These are phyloP conservation scores for Eustoma russellianum DNA, from an alignment of 257 asterid species.

Conservation along the genomic window DNA sequence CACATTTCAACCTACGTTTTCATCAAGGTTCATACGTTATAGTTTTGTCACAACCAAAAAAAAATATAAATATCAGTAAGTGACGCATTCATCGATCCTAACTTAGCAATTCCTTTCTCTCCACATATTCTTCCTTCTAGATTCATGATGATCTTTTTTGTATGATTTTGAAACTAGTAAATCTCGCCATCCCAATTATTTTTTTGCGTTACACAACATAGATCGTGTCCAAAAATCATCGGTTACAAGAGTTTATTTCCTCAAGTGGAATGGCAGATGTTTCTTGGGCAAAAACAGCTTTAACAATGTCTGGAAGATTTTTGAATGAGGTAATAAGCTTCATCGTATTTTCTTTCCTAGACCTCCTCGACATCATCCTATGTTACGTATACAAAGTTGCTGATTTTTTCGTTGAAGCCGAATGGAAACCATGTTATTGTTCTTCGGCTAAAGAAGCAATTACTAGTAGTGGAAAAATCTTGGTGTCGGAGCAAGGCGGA, in stretches of 20 bases:
- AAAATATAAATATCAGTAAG: too few relatives aligned
- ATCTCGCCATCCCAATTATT: slow-evolving; percentile 5
- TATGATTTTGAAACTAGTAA: not conserved
- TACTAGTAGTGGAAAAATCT: slow-evolving; percentile 41
- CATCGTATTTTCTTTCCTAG: slow-evolving; percentile 40
- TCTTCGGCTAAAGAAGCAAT: slow-evolving; percentile 41
- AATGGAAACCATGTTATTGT: slow-evolving; percentile 91
- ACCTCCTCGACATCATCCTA: slow-evolving; percentile 50
- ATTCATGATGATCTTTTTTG: too few relatives aligned
- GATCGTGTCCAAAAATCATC: not conserved
- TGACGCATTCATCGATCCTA: too few relatives aligned
- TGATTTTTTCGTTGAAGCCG: slow-evolving; percentile 65
- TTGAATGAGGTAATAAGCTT: slow-evolving; percentile 53
- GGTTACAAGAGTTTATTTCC: not conserved
- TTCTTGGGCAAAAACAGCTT: slow-evolving; percentile 14
- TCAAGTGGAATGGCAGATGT: slow-evolving; percentile 9
- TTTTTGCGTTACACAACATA: too few relatives aligned
- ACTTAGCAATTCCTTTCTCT: too few relatives aligned
- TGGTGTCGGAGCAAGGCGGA: slow-evolving; percentile 63
- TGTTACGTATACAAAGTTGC: slow-evolving; percentile 52
- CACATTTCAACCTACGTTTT: too few relatives aligned
- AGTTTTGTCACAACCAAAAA: too few relatives aligned
- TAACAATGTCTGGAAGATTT: slow-evolving; percentile 25
- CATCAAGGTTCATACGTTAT: too few relatives aligned
- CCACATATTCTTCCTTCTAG: too few relatives aligned